Conservation (phyloP, 1,139 yeast species). For the Kodamaea derodonti region DNA sequence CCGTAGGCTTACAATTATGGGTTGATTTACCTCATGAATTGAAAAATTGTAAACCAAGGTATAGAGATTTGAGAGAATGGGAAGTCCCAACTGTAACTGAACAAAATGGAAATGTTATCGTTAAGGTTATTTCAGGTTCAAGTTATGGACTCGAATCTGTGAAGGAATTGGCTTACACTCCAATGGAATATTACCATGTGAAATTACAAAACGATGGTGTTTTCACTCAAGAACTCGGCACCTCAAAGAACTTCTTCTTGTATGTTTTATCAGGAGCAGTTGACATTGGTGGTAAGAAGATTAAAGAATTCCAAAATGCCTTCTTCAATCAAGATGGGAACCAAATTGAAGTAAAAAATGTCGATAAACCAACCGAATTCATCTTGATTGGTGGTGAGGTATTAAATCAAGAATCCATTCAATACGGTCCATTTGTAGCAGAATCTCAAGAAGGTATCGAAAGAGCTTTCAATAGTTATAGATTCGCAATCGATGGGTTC, state of each 20-base stretch:
- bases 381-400: slow-evolving; percentile 75
- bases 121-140: slow-evolving; percentile 75
- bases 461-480: slow-evolving; percentile 69
- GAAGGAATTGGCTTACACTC: slow-evolving; percentile 79
- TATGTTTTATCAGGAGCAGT: slow-evolving; percentile 63
- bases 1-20: slow-evolving; percentile 84
- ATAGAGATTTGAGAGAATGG: slow-evolving; percentile 67
- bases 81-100: slow-evolving; percentile 65
- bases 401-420: slow-evolving; percentile 73
- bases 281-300: slow-evolving; percentile 36
- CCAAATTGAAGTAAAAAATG: slow-evolving; percentile 32
- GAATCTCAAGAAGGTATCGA: slow-evolving; percentile 31
- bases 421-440: slow-evolving; percentile 81
- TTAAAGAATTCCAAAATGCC: slow-evolving; percentile 49
- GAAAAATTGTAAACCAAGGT: slow-evolving; percentile 70
- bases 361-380: slow-evolving; percentile 50
- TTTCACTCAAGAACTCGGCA: slow-evolving; percentile 59
- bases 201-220: slow-evolving; percentile 65
- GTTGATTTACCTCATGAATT: slow-evolving; percentile 75
- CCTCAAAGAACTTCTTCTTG: slow-evolving; percentile 66
- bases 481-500: slow-evolving; percentile 66
- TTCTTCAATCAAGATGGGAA: slow-evolving; percentile 70
- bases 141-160: slow-evolving; percentile 77
- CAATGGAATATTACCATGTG: slow-evolving; percentile 71
- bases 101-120: slow-evolving; percentile 64